A percentile compares a stretch with the other conserved stretches of the same genome.
These are phyloP conservation scores for Lathyrus aphaca DNA, from an alignment of 306 rosid species.

Conservation along the genomic window DNA sequence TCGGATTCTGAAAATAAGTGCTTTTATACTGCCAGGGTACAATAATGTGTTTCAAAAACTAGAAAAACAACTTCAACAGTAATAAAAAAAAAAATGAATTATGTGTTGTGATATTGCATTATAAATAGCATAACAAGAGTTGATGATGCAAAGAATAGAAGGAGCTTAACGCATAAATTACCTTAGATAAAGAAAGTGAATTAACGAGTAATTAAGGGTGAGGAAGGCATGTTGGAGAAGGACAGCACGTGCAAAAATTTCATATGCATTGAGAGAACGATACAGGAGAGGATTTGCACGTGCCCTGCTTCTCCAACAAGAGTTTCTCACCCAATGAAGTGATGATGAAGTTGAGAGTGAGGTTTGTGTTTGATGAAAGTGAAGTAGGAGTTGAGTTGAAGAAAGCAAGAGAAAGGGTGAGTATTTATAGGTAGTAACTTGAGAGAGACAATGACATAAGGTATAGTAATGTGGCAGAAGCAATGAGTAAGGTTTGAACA, in stretches of 20 bases:
- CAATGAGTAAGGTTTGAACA: constrained; percentile 16
- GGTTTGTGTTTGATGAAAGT: constrained; percentile 6
- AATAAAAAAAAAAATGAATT: neutral
- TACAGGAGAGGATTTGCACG: constrained; percentile 63
- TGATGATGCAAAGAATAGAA: neutral
- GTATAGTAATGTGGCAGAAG: constrained; percentile 40
- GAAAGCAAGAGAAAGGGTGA: constrained; percentile 26
- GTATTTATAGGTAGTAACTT: constrained; percentile 59
- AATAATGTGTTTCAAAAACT: neutral
- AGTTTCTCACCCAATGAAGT: constrained; percentile 56
- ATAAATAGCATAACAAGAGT: neutral
- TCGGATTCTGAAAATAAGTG: neutral
- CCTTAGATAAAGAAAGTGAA: too few species aligned
- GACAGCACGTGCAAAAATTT: constrained; percentile 86
- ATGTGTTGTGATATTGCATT: constrained; percentile 4
- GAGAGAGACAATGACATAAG: constrained; percentile 16
- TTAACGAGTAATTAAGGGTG: constrained; percentile 30
- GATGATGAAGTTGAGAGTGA: constrained; percentile 25
- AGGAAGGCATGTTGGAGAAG: constrained; percentile 90
- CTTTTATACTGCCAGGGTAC: neutral
- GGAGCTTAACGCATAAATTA: too few species aligned
- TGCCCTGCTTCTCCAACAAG: constrained; percentile 99
- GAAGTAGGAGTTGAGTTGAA: constrained; percentile 35
- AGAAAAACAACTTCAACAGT: constrained; percentile 2
- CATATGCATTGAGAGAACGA: constrained; percentile 27